Evolutionary conservation across 1,284 basidiomycete genomes (phyloP), one percentile per base, ranked within the genome.

Genomic region (Irpex rosettiformis): DNA sequence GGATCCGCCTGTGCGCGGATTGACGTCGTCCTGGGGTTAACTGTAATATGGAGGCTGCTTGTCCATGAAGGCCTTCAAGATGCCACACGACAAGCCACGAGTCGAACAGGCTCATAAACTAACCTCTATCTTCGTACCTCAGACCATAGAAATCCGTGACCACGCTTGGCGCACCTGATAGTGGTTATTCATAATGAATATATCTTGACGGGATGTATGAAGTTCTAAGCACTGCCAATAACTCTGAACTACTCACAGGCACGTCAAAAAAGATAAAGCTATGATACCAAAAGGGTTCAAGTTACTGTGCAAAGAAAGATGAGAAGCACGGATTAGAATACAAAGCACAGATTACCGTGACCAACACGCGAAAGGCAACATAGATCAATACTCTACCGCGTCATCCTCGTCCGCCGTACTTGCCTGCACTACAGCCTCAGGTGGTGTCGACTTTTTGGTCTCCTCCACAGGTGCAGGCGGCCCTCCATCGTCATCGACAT

Each of bases 341-440:
- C 40, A 60, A 45, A 57, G 55, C 58, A 59, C 30, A 48, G 22
- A 37, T 56, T 45, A 54, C 57, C 57, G 43, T 28, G 24, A 2
- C 28, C 40, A 21, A n/a, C 48, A 25, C 25, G 22, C 18, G 22
- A 16, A 22, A 28, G 25, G 33, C 33, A 51, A 51, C 33, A 45
- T 24, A 28, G 6, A 43, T 70, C 70, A 84, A 68, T 85, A 84
- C 72, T 84, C 82, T 55, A 84, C 82, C 24, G 82, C 82, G 66
- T 85, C 82, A 62, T 84, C 82, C 54, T 84, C 82, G 56, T 84
- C 80, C 52, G 77, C 79, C n/a, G 42, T 55, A 28, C 56, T 54
- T 67, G 75, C 74, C 30, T 71, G 69, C 25, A 48, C 22, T 25
- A 58, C 54, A n/a, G 52, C 22, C 29, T 58, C 56, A 16, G 57